A percentile compares a stretch with the other conserved stretches of the same genome.
These are phyloP conservation scores for Dianthus caryophyllus DNA, from an alignment of 148 eudicot species.

Conservation along the genomic window DNA sequence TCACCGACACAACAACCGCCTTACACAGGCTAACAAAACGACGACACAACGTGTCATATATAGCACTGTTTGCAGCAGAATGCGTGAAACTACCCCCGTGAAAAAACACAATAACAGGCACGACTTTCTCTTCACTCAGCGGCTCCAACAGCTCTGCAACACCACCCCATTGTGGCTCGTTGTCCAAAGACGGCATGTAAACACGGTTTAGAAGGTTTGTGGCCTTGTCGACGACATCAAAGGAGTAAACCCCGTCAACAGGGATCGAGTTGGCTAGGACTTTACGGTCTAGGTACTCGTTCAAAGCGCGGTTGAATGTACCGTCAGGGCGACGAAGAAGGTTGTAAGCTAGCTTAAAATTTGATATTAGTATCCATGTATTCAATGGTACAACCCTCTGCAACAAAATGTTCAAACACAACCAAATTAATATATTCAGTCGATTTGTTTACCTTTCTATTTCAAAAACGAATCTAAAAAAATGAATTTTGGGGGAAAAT, in stretches of 20 bases:
- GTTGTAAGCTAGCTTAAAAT: constrained; percentile 74
- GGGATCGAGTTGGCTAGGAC: constrained; percentile 58
- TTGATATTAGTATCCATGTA: constrained; percentile 82
- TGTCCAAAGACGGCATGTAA: constrained; percentile 40
- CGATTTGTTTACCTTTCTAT: too few species aligned
- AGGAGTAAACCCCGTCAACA: constrained; percentile 61
- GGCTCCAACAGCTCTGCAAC: constrained; percentile 48
- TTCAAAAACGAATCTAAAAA: too few species aligned
- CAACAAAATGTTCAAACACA: not conserved
- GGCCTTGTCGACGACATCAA: constrained; percentile 54
- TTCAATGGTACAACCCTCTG: constrained; percentile 75
- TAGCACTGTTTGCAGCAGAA: constrained; percentile 71
- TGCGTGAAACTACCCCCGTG: constrained; percentile 89
- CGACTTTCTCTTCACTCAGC: constrained; percentile 38
- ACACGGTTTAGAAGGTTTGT: constrained; percentile 53
- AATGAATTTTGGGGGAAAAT: too few species aligned
- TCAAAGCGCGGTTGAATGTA: constrained; percentile 61
- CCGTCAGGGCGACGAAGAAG: constrained; percentile 75
- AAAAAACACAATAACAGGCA: constrained; percentile 73
- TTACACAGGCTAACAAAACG: constrained; percentile 52
- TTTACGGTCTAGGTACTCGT: constrained; percentile 71
- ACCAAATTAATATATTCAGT: not conserved
- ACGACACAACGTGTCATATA: constrained; percentile 69
- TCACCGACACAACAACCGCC: constrained; percentile 71
- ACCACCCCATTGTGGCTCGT: constrained; percentile 33